A percentile compares a stretch with the other conserved stretches of the same genome.
Evolutionary conservation across 768 basidiomycete species (phyloP).

Genomic region (Grammothele lineata): DNA sequence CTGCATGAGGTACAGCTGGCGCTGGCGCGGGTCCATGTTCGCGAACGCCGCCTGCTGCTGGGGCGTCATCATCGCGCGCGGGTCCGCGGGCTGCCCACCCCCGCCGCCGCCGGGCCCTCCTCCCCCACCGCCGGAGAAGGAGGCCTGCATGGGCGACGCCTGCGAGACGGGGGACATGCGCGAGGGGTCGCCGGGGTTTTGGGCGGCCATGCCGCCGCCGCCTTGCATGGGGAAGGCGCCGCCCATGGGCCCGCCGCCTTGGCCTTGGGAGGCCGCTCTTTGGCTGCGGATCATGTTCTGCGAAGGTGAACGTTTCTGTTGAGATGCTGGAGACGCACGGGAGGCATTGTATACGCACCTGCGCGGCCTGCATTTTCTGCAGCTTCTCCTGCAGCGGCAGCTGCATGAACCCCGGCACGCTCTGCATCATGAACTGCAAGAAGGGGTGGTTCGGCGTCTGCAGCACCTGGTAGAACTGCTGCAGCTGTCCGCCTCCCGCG

Average conservation of each 20-base stretch:
- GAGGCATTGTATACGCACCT: slow-evolving; percentile 34
- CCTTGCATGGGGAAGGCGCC: slow-evolving; percentile 9
- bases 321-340: neutral
- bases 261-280: slow-evolving; percentile 21
- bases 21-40: slow-evolving; percentile 34
- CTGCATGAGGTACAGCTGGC: slow-evolving; percentile 41
- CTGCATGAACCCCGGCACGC: slow-evolving; percentile 48
- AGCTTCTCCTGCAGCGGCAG: slow-evolving; percentile 53
- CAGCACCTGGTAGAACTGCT: slow-evolving; percentile 46
- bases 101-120: no score
- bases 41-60: slow-evolving; percentile 21
- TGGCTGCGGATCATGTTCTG: slow-evolving; percentile 28
- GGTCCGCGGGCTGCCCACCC: slow-evolving; percentile 9
- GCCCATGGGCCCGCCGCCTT: slow-evolving; percentile 10
- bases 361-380: slow-evolving; percentile 50
- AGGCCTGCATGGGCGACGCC: slow-evolving; percentile 17
- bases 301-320: no score
- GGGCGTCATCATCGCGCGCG: slow-evolving; percentile 18
- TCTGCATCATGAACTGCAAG: slow-evolving; percentile 48
- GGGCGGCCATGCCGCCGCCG: slow-evolving; percentile 9
- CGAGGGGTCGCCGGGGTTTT: slow-evolving; percentile 18
- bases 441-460: slow-evolving; percentile 55
- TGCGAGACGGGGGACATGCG: slow-evolving; percentile 20
- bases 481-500: slow-evolving; percentile 33
- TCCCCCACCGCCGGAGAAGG: slow-evolving; percentile 10